These are phyloP conservation scores for Ustilago nuda DNA, from an alignment of 1,284 basidiomycete species.

Conservation along the genomic window DNA sequence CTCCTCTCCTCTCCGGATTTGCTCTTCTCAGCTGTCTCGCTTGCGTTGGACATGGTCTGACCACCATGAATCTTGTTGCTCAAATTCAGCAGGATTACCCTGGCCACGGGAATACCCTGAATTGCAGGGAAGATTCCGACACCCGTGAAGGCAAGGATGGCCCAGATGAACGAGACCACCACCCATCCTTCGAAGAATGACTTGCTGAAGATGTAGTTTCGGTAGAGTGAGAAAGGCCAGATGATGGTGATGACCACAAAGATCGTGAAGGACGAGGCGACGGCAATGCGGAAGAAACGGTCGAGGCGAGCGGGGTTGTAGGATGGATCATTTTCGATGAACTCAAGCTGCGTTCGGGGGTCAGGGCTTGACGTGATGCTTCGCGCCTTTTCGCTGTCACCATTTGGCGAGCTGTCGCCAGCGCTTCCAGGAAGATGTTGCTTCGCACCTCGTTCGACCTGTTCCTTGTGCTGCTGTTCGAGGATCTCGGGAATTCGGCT, in stretches of 20 bases:
- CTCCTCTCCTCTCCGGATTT: conserved; percentile 3
- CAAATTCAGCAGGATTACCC: conserved; percentile 27
- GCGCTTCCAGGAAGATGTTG: conserved; percentile 12
- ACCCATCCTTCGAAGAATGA: conserved; percentile 67
- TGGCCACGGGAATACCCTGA: conserved; percentile 57
- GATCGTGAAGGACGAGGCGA: conserved; percentile 31
- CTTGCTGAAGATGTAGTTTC: conserved; percentile 64
- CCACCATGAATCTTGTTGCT: conserved; percentile 11
- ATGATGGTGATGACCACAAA: conserved; percentile 66
- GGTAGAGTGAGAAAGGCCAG: conserved; percentile 66
- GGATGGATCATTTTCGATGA: conserved; percentile 41
- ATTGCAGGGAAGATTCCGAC: conserved; percentile 60
- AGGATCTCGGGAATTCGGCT: conserved; percentile 40
- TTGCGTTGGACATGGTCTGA: not conserved
- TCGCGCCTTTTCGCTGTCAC: conserved; percentile 11
- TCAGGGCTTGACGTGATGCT: conserved; percentile 24
- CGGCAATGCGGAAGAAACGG: conserved; percentile 40
- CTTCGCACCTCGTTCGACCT: conserved; percentile 21
- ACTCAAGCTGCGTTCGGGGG: conserved; percentile 39
- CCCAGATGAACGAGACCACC: conserved; percentile 63
- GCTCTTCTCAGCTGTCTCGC: not conserved
- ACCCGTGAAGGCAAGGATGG: conserved; percentile 52
- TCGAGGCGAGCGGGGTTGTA: conserved; percentile 42
- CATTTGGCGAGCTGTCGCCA: not conserved
- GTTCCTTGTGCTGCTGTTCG: conserved; percentile 32